phyloP scores from a whole-genome alignment of 306 rosid species.

The Pyrus betulifolia region DNA sequence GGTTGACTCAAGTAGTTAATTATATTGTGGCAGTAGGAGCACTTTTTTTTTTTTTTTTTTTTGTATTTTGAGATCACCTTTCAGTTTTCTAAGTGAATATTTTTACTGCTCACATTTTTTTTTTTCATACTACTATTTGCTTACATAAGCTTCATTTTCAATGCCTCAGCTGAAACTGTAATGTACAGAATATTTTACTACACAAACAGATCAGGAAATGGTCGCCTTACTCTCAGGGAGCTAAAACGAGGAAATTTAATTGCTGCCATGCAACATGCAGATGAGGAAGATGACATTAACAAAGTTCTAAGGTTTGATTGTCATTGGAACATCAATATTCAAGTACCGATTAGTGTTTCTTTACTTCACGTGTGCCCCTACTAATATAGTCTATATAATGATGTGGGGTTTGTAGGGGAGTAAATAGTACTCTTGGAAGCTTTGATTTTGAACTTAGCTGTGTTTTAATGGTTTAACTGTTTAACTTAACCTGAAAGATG shows the following conservation, averaged over 20 bases:
- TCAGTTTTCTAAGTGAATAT: not conserved
- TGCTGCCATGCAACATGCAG: conserved; percentile 94
- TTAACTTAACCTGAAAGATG: not conserved
- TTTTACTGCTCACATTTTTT: not conserved
- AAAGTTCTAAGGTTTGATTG: conserved; percentile 64
- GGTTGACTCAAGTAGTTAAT: not conserved
- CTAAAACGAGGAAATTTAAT: conserved; percentile 78
- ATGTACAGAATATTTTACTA: conserved; percentile 87
- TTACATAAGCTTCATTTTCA: conserved; percentile 14
- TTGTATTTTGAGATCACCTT: not conserved
- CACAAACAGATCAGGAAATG: conserved; percentile 78
- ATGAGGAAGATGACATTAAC: conserved; percentile 92
- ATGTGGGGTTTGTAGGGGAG: not conserved
- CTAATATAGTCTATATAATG: not conserved
- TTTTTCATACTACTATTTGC: not conserved
- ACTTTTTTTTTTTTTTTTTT: not conserved
- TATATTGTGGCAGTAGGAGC: not conserved
- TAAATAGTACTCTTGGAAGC: not conserved
- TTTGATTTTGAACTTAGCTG: not conserved
- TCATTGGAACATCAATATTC: not conserved
- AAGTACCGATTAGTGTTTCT: not conserved
- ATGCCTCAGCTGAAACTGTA: conserved; percentile 85
- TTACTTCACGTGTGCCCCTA: not conserved
- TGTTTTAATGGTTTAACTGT: not conserved
- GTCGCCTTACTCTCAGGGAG: conserved; percentile 79